phyloP scores from a whole-genome alignment of 2,329 filamentous ascomycete species.

The Alternaria sp. region DNA sequence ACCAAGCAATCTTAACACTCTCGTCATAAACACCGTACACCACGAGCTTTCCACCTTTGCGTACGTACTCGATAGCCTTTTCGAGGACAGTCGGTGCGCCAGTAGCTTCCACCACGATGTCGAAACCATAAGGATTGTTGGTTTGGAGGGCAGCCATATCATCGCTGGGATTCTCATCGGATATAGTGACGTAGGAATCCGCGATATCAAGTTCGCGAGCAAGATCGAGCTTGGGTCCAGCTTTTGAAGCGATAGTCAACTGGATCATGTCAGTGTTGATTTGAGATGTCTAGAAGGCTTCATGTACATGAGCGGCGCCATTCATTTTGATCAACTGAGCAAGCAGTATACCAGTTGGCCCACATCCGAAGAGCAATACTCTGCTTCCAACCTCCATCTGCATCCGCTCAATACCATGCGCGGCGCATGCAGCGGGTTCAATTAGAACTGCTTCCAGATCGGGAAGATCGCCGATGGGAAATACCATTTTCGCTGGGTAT shows the following conservation, averaged over 20 bases:
- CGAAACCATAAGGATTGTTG: slow-evolving; percentile 76
- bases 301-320: slow-evolving; percentile 68
- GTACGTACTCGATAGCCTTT: slow-evolving; percentile 75
- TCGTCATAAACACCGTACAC: slow-evolving; percentile 76
- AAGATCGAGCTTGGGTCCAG: slow-evolving; percentile 75
- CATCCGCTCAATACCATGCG: slow-evolving; percentile 75
- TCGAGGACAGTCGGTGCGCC: slow-evolving; percentile 75
- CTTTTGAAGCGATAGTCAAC: slow-evolving; percentile 72
- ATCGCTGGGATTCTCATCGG: slow-evolving; percentile 23
- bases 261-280: slow-evolving; percentile 4
- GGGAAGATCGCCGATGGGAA: slow-evolving; percentile 71
- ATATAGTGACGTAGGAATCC: slow-evolving; percentile 59
- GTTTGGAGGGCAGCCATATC: slow-evolving; percentile 70
- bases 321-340: slow-evolving; percentile 71
- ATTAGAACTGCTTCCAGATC: slow-evolving; percentile 75
- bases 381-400: slow-evolving; percentile 70
- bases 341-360: slow-evolving; percentile 71
- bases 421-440: slow-evolving; percentile 76
- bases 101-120: slow-evolving; percentile 76
- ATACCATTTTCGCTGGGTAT: slow-evolving; percentile 66
- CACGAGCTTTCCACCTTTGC: slow-evolving; percentile 74
- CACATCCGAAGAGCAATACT: slow-evolving; percentile 72
- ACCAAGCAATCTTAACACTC: slow-evolving; percentile 70
- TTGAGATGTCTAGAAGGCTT: too few relatives aligned
- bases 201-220: slow-evolving; percentile 61